Conservation (phyloP, 1,284 basidiomycete genomes). For the Pascua sp. region DNA sequence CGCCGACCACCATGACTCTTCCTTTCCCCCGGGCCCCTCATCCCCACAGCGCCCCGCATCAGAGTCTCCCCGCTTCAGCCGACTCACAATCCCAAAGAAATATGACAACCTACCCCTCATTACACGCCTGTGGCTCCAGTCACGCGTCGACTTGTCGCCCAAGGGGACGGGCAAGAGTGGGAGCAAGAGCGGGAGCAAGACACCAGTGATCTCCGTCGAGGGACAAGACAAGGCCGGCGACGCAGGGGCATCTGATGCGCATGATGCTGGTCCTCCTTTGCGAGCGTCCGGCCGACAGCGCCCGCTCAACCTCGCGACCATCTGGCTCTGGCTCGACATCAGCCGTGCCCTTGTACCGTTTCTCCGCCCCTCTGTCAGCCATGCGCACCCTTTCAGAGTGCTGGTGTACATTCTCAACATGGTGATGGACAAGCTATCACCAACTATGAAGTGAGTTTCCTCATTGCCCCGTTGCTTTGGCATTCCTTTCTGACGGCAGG, state of each 20-base stretch:
- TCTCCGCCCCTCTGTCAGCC: background rate
- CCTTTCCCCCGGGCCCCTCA: too few relatives aligned
- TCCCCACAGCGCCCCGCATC: too few relatives aligned
- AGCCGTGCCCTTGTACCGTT: slow-evolving; percentile 1
- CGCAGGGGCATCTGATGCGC: background rate
- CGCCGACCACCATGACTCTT: too few relatives aligned
- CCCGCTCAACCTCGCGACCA: background rate
- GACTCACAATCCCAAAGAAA: slow-evolving; percentile 2
- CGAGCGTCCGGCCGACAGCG: background rate
- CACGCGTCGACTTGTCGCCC: background rate
- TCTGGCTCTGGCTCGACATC: slow-evolving; percentile 12
- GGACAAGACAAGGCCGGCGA: background rate
- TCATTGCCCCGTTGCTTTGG: too few relatives aligned
- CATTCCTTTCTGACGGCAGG: background rate
- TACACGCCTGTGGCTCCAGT: slow-evolving; percentile 11
- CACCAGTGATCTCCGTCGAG: background rate
- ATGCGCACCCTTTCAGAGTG: slow-evolving; percentile 1
- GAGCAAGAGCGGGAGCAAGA: background rate
- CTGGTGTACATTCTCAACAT: slow-evolving; percentile 2
- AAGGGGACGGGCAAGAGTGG: background rate
- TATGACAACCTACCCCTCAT: slow-evolving; percentile 5
- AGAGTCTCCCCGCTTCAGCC: slow-evolving; percentile 2
- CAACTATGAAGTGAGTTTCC: slow-evolving; percentile 2
- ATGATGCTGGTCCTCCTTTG: background rate
- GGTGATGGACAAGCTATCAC: background rate